These are phyloP conservation scores for Rhizopus stolonifer DNA, from an alignment of 371 early-diverging fungal genomes.

Conservation along the genomic window DNA sequence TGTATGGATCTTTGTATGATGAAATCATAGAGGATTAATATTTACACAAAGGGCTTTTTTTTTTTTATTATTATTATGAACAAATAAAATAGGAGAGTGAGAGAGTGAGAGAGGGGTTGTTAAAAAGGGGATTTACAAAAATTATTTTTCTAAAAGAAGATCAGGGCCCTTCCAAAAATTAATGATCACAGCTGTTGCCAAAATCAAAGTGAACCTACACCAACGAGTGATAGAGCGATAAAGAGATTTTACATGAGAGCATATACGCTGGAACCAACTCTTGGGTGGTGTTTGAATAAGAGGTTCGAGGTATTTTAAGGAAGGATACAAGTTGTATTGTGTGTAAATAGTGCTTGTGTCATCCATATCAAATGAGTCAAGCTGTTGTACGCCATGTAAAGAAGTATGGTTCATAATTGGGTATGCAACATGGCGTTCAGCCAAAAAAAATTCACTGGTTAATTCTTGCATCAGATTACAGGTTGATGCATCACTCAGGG, in stretches of 20 bases:
- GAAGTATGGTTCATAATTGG: constrained; percentile 9
- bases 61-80: too few species aligned
- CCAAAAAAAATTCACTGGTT: constrained; percentile 15
- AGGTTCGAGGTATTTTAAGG: neutral
- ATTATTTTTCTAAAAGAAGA: constrained; percentile 24
- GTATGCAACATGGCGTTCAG: constrained; percentile 31
- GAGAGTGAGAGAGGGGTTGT: neutral
- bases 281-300: neutral
- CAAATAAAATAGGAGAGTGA: neutral
- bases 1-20: constrained; percentile 67
- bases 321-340: too few species aligned
- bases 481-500: constrained; percentile 7
- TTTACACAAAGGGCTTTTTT: too few species aligned
- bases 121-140: neutral
- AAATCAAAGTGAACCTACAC: constrained; percentile 55
- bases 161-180: constrained; percentile 63
- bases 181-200: constrained; percentile 52
- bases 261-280: neutral
- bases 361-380: too few species aligned
- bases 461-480: constrained; percentile 12
- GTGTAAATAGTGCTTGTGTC: too few species aligned
- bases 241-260: constrained; percentile 29
- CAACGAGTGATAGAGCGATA: constrained; percentile 50
- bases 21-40: too few species aligned
- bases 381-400: constrained; percentile 12